Evolutionary conservation across 2,329 filamentous ascomycete genomes (phyloP).

Genomic region (Nigrospora sphaerica): DNA sequence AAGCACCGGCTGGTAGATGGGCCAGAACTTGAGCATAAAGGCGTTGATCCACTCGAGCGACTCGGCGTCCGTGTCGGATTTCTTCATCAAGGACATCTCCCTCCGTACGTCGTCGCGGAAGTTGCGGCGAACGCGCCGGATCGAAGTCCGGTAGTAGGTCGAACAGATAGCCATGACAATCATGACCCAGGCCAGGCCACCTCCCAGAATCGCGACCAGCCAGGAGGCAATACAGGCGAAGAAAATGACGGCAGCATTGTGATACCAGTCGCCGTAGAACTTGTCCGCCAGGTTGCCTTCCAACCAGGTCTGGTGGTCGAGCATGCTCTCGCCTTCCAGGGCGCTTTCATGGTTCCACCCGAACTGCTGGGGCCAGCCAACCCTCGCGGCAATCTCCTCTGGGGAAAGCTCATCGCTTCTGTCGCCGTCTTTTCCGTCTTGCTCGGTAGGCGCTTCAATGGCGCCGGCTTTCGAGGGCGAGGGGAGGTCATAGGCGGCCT

Average conservation of each 20-base stretch:
- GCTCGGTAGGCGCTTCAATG: constrained; percentile 44
- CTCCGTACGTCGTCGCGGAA: constrained; percentile 91
- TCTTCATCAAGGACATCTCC: constrained; percentile 72
- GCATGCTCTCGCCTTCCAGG: constrained; percentile 57
- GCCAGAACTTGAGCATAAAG: constrained; percentile 98
- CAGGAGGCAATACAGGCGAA: constrained; percentile 89
- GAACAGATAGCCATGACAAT: constrained; percentile 87
- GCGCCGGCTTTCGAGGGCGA: constrained; percentile 64
- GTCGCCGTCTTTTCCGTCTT: constrained; percentile 43
- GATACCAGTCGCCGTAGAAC: constrained; percentile 97
- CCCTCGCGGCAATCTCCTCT: constrained; percentile 43
- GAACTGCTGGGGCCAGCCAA: constrained; percentile 86
- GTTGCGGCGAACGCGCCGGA: constrained; percentile 88
- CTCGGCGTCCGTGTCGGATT: constrained; percentile 83
- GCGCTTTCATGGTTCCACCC: constrained; percentile 57
- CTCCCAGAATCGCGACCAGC: constrained; percentile 82
- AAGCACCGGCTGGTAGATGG: constrained; percentile 92
- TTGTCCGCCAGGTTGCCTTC: constrained; percentile 81
- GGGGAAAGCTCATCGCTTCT: constrained; percentile 48
- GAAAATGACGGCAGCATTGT: constrained; percentile 89
- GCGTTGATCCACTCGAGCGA: constrained; percentile 99
- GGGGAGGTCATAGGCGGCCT: constrained; percentile 69
- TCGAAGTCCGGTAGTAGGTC: constrained; percentile 94
- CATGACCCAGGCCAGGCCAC: constrained; percentile 87
- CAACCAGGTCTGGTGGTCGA: constrained; percentile 83